phyloP scores from a whole-genome alignment of 2,329 filamentous ascomycete species.

The Chaetomiaceae sp. region DNA sequence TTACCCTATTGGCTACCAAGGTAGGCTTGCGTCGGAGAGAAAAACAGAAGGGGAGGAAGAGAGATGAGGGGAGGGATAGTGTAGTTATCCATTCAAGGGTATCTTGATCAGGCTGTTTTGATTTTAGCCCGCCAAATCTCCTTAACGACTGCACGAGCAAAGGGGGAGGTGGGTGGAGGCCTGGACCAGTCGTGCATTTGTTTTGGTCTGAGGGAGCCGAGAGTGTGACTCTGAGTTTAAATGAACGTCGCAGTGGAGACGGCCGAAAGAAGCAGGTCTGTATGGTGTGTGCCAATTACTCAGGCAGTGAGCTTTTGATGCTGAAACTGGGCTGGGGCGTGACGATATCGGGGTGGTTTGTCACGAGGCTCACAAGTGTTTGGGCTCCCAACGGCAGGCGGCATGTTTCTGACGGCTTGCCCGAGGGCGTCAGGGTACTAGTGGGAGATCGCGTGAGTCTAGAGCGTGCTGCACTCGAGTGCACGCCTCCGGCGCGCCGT shows the following conservation, averaged over 20 bases:
- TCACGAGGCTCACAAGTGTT: neutral
- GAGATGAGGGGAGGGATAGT: neutral
- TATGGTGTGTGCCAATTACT: too few species aligned
- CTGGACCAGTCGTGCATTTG: too few species aligned
- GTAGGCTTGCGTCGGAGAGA: conserved; percentile 8
- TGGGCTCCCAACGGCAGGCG: too few species aligned
- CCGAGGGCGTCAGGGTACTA: too few species aligned
- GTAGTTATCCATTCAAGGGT: too few species aligned
- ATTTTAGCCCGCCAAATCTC: conserved; percentile 23
- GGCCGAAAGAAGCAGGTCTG: conserved; percentile 10
- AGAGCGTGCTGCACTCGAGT: too few species aligned
- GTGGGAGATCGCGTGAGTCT: too few species aligned
- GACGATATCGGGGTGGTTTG: neutral
- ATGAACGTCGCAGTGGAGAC: conserved; percentile 7
- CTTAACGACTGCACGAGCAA: neutral
- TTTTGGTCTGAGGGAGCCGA: neutral
- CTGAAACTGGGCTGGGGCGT: conserved; percentile 4
- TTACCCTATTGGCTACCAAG: conserved; percentile 28
- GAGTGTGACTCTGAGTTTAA: neutral
- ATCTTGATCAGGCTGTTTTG: conserved; percentile 20
- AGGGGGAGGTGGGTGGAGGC: too few species aligned
- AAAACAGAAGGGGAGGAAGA: conserved; percentile 4
- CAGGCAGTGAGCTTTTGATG: neutral
- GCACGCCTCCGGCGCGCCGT: too few species aligned
- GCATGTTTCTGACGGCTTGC: too few species aligned